Base-by-base conservation (phyloP, 345 rosid genomes). In the Eucalyptus fibrosa region DNA sequence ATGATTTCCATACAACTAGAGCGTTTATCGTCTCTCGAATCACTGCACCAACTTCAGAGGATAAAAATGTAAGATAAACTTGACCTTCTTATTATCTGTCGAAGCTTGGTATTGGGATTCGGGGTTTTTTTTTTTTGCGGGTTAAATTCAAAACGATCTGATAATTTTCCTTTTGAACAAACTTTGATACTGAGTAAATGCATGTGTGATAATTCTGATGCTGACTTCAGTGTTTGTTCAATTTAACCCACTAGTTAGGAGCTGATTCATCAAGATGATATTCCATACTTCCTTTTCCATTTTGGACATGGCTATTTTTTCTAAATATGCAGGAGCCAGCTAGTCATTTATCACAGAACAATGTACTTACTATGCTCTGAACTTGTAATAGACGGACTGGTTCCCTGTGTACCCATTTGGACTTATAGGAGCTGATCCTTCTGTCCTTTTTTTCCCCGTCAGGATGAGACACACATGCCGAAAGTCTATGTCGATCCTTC, bases 401-500 rank as follows among this genome's bases (percentile, higher is more conserved):
- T 77, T 77, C 28, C 83, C 47, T 37, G 83, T 72, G 83, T 72
- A 19, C 83, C 28, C 16, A 77, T 13, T 21, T 77, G 47, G 85
- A 40, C 30, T 77, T 40, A 11, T 23, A 21, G 47, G 85, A 77
- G 85, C 30, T 87, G 30, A 51, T n/a, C 42, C 42, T 32, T 51
- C 62, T 69, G 40, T 65, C 18, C 40, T 50, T 77, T 77, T 19
- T 18, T 18, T 18, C 4, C 40, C 82, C 2, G 9, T 77, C 47
- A 89, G 72, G 55, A 67, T 30, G 59, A 55, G 50, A 72, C 50
- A 34, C 21, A 81, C 26, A 44, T 49, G 11, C 69, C 28, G 50
- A 81, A 88, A 87, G 37, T 86, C 86, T 94, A 91, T 86, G 93
- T 49, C 32, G 95, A 94, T 88, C 90, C 90, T 86, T 82, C 92